Base-by-base conservation (phyloP, 345 rosid species). In the Corchorus capsularis region DNA sequence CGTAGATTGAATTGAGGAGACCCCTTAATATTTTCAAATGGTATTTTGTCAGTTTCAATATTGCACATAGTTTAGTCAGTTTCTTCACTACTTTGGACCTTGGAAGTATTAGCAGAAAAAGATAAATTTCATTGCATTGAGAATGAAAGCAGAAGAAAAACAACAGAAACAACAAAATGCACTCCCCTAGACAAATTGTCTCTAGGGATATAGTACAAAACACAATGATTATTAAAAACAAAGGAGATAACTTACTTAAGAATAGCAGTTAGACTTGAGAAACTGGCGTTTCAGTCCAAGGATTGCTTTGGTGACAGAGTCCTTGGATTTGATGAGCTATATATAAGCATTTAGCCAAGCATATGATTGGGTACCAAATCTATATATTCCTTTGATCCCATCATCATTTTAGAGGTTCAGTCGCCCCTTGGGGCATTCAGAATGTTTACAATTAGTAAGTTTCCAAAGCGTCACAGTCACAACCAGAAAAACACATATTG, bases 1-100 rank as follows among this genome's bases (percentile, higher is more conserved):
- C 27, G 46, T 75, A 71, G 76, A 71, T 80, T 75, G 9, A 63
- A 75, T 64, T 71, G 69, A 64, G 82, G 79, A 75, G 56, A 14
- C 63, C 63, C 69, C 73, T 71, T 59, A 71, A 59, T 55, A 45
- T 75, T 75, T 75, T 61, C 63, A 9, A 35, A 75, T 37, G 34
- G 6, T 12, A 54, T 75, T 75, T 80, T 80, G 73, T 63, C 79
- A 39, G 54, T 19, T 75, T 71, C 69, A 11, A 56, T 49, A 37
- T 63, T 41, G 63, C 59, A 22, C 22, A 60, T 56, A 56, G 35
- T 47, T 71, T 35, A 55, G 72, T 71, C 69, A 19, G 53, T 52
- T 49, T 54, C 27, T 66, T 71, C 7, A 12, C 57, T 41, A 45
- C 61, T 47, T 6, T 35, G 65, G 39, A 64, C 39, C 27, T 55